Evolutionary conservation across 495 filamentous ascomycete species (phyloP), one percentile per base, ranked within the genome.

Genomic region (Penicillium coprophilum): DNA sequence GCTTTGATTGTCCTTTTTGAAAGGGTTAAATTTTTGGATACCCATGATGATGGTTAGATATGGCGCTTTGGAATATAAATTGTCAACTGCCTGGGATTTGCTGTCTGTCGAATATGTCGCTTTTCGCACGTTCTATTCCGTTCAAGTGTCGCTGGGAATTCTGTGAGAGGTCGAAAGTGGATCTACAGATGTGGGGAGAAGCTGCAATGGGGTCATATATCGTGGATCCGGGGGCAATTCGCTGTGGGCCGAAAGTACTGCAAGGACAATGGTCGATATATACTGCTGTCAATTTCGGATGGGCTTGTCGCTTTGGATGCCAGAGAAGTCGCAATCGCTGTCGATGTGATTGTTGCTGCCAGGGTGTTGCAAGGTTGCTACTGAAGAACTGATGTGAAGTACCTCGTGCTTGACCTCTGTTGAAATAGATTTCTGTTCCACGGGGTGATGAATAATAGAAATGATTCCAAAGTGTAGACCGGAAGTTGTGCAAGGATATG

Each of bases 1-100:
- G 34, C 78, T 74, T 28, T 58, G 63, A 41, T 73, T 70, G 55
- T 83, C 78, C 53, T 74, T 71, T 50, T 74, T 71, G 64, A 84
- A 83, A 1, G 80, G 81, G 51, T 81, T 84, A 58, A 80, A 66
- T 31, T 58, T 51, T 38, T 56, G 36, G 53, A 71, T 24, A 17
- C 62, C 57, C 71, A 74, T 74, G 2, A 41, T 66, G 62, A 28
- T 57, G 59, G 56, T 44, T 44, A 51, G 39, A 50, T 50, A 56
- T 65, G 68, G 56, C 66, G 69, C 68, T 60, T 63, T 60, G 56
- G 65, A 44, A 44, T 58, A 27, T 40, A 44, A 44, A 4, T 38
- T 19, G 20, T 32, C 23, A 28, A 20, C 23, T 10, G 44, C 21
- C 50, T 49, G 44, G 50, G 38, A 34, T 8, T 51, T 58, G 60